These are phyloP conservation scores for Bolboschoenoplectus hybrid DNA, from an alignment of 202 grass and related monocot species.

Conservation along the genomic window DNA sequence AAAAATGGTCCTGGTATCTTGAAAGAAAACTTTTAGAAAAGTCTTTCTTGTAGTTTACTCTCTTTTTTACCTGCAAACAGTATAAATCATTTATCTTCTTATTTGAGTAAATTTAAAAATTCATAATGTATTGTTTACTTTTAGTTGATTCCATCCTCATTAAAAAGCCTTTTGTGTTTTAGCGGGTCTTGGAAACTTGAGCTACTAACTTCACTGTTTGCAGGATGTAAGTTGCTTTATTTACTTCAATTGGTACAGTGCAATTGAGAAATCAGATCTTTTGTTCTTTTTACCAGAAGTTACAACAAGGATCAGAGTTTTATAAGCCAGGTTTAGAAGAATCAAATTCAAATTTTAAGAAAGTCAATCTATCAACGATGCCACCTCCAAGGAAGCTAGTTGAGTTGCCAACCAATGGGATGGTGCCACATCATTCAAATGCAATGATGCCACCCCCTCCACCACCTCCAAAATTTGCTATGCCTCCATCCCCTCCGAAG, in stretches of 20 bases:
- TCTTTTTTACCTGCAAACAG: background rate
- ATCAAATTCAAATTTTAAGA: conserved; percentile 44
- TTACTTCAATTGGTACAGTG: conserved; percentile 36
- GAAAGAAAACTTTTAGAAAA: background rate
- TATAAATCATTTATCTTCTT: background rate
- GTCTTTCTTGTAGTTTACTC: background rate
- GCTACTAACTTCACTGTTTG: conserved; percentile 23
- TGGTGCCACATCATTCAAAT: conserved; percentile 35
- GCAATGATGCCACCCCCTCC: conserved; percentile 37
- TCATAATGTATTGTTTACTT: background rate
- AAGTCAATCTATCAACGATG: conserved; percentile 42
- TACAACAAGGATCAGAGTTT: conserved; percentile 84
- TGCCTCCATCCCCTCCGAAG: conserved; percentile 52
- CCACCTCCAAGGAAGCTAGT: conserved; percentile 50
- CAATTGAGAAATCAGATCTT: conserved; percentile 50
- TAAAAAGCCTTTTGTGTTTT: conserved; percentile 2
- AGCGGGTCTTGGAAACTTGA: background rate
- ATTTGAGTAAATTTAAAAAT: background rate
- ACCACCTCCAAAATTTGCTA: conserved; percentile 19
- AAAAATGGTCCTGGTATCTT: background rate
- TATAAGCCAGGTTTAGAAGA: conserved; percentile 86
- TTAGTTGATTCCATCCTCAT: background rate
- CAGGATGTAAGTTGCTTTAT: conserved; percentile 34
- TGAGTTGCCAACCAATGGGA: conserved; percentile 50
- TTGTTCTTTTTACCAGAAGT: conserved; percentile 91